phyloP scores from a whole-genome alignment of 129 eudicot species.

The Centella asiatica region DNA sequence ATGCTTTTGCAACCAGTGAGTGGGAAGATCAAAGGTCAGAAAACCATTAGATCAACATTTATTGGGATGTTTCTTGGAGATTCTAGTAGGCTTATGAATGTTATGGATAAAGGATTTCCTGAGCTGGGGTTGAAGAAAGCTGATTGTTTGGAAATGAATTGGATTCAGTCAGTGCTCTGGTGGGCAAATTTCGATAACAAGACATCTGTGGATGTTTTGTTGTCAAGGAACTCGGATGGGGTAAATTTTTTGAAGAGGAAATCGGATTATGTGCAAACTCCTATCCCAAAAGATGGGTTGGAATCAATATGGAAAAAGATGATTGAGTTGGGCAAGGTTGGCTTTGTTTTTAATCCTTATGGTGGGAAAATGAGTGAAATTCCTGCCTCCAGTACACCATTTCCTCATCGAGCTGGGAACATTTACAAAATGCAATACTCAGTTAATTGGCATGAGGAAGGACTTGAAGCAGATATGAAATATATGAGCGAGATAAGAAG shows the following conservation, averaged over 20 bases:
- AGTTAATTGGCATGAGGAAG: constrained; percentile 36
- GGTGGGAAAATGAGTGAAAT: constrained; percentile 56
- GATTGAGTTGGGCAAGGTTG: constrained; percentile 12
- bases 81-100: neutral
- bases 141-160: constrained; percentile 4
- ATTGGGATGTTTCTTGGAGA: constrained; percentile 7
- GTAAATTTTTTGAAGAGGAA: constrained; percentile 34
- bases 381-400: constrained; percentile 33
- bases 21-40: constrained; percentile 9
- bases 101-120: constrained; percentile 10
- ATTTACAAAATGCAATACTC: constrained; percentile 35
- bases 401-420: constrained; percentile 61
- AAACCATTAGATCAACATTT: constrained; percentile 9
- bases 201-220: constrained; percentile 7
- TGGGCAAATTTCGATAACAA: constrained; percentile 16
- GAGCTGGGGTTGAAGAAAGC: constrained; percentile 5
- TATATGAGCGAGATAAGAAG: constrained; percentile 21
- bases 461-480: constrained; percentile 13
- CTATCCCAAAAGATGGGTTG: constrained; percentile 27
- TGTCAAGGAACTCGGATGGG: constrained; percentile 19
- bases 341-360: constrained; percentile 12
- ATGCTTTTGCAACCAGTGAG: constrained; percentile 10
- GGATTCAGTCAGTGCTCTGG: constrained; percentile 8
- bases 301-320: constrained; percentile 24
- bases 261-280: constrained; percentile 36